Percentiles rank a stretch among this genome's conserved stretches.
Conservation (phyloP, 352 stramenopile species). For the Phytophthora rubi region DNA sequence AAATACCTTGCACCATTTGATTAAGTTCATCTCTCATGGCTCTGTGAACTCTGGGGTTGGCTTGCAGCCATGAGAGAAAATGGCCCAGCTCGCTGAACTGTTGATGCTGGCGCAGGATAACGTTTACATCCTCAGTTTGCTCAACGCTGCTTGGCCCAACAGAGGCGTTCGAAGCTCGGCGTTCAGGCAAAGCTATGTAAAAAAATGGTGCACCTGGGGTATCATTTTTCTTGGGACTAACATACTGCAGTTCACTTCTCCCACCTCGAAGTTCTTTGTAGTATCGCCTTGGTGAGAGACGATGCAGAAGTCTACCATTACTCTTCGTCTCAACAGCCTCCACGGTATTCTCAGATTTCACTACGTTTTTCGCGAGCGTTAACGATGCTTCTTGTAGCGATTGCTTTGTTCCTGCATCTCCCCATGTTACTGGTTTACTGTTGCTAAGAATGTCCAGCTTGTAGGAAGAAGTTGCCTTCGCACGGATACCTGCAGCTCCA, state of each 20-base stretch:
- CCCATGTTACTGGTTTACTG: constrained; percentile 26
- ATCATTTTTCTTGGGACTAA: constrained; percentile 27
- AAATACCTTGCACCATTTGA: constrained; percentile 72
- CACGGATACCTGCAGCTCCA: not conserved
- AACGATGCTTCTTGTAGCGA: constrained; percentile 5
- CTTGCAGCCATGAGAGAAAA: constrained; percentile 52
- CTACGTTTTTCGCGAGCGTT: not conserved
- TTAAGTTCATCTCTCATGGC: constrained; percentile 76
- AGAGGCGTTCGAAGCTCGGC: constrained; percentile 13
- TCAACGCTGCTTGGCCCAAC: constrained; percentile 2
- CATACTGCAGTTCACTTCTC: constrained; percentile 14
- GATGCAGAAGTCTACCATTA: constrained; percentile 29
- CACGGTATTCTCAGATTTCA: constrained; percentile 6
- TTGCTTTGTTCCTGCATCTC: constrained; percentile 16
- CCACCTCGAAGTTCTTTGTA: constrained; percentile 23
- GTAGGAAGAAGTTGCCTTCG: constrained; percentile 8
- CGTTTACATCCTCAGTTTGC: constrained; percentile 7
- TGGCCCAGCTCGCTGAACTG: constrained; percentile 54
- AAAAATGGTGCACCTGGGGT: constrained; percentile 22
- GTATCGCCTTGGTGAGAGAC: constrained; percentile 32
- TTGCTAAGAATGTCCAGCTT: constrained; percentile 28
- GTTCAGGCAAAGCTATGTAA: constrained; percentile 11
- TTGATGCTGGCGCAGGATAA: constrained; percentile 31
- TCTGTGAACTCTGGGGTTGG: constrained; percentile 45
- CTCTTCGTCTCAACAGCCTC: constrained; percentile 24